Percentiles rank a stretch among this genome's conserved stretches.
phyloP scores from a whole-genome alignment of 306 rosid species.

The Cicer cuneatum region DNA sequence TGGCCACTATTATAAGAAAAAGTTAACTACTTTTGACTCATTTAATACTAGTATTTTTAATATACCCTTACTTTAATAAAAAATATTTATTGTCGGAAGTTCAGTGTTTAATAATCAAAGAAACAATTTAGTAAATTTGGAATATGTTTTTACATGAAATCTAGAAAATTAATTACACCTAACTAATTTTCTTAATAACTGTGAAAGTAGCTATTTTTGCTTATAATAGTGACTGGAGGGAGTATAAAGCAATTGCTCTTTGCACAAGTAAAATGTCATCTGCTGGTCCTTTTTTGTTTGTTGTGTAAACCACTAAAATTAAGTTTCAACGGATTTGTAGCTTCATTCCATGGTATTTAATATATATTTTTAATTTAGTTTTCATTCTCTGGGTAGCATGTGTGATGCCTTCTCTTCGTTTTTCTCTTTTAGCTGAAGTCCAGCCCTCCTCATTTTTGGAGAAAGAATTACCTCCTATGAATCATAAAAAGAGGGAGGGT shows the following conservation, averaged over 20 bases:
- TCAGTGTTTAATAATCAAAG: too few relatives aligned
- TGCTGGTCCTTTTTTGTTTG: neutral
- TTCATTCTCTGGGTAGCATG: neutral
- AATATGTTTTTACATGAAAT: too few relatives aligned
- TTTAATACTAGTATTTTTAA: too few relatives aligned
- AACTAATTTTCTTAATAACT: too few relatives aligned
- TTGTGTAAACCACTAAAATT: neutral
- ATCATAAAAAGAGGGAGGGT: slow-evolving; percentile 53
- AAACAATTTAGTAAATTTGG: too few relatives aligned
- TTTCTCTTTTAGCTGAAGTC: slow-evolving; percentile 50
- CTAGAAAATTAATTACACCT: too few relatives aligned
- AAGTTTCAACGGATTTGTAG: slow-evolving; percentile 5
- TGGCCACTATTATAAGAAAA: too few relatives aligned
- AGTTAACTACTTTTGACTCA: too few relatives aligned
- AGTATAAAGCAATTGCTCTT: neutral
- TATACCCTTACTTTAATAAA: too few relatives aligned
- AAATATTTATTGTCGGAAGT: too few relatives aligned
- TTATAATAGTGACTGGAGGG: neutral
- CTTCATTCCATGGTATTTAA: neutral
- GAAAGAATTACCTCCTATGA: slow-evolving; percentile 45
- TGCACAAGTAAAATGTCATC: neutral
- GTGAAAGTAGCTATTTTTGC: too few relatives aligned
- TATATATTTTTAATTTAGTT: neutral
- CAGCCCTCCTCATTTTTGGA: slow-evolving; percentile 46
- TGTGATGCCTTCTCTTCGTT: neutral